Conservation (phyloP, 208 protist genomes). For the Spongospora subterranea region DNA sequence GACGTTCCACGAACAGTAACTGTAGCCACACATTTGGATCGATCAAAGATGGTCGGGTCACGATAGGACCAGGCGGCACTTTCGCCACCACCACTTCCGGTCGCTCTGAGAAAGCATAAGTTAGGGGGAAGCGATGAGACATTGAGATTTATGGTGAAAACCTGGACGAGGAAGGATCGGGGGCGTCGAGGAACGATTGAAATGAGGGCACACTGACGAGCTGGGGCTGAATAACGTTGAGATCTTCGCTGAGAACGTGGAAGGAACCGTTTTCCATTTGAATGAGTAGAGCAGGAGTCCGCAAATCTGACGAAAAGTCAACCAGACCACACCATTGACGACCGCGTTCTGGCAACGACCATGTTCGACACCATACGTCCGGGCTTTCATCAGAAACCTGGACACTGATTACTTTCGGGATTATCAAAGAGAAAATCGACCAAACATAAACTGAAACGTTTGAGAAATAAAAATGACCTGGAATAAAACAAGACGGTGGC, state of each 20-base stretch:
- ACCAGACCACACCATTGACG: neutral
- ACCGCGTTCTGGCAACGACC: neutral
- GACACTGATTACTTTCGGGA: no score
- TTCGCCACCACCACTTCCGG: neutral
- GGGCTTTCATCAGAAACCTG: neutral
- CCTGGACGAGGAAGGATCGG: slow-evolving; percentile 1
- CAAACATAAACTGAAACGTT: neutral
- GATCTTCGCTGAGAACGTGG: neutral
- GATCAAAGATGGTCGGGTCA: slow-evolving; percentile 12
- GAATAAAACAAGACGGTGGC: neutral
- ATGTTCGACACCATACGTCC: neutral
- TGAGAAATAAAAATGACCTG: neutral
- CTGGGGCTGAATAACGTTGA: neutral
- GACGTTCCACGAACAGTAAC: neutral
- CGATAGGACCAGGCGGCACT: neutral
- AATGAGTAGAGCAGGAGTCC: neutral
- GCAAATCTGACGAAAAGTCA: neutral
- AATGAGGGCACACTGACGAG: slow-evolving; percentile 25
- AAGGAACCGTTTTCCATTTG: slow-evolving; percentile 8
- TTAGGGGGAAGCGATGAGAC: neutral
- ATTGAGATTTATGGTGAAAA: neutral
- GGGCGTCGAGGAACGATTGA: slow-evolving; percentile 25
- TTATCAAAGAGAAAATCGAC: neutral
- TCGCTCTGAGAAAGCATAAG: neutral
- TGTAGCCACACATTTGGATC: neutral